These are phyloP conservation scores for Fomitopsis betulina DNA, from an alignment of 1,284 basidiomycete genomes.

Conservation along the genomic window DNA sequence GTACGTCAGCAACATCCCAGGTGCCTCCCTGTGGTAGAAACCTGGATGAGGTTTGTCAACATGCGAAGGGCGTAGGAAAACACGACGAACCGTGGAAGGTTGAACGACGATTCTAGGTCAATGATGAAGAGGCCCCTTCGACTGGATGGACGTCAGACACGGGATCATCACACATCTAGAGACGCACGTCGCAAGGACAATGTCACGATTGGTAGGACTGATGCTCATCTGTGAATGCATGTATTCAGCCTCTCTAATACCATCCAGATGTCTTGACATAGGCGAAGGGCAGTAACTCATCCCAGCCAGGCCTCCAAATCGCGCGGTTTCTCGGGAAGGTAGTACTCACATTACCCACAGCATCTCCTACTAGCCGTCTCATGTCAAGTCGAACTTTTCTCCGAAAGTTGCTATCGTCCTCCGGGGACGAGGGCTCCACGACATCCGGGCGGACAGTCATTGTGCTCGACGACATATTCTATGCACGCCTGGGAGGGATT, in stretches of 20 bases:
- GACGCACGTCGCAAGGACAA: constrained; percentile 75
- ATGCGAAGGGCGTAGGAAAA: constrained; percentile 33
- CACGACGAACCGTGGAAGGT: constrained; percentile 73
- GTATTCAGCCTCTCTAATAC: not conserved
- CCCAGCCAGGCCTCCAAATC: too few species aligned
- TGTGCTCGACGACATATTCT: constrained; percentile 1
- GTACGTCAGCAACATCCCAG: constrained; percentile 95
- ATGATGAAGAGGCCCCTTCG: constrained; percentile 96
- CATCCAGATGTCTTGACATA: not conserved
- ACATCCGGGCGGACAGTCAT: not conserved
- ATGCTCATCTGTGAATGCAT: constrained; percentile 65
- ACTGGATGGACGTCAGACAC: constrained; percentile 31
- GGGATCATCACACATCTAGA: not conserved
- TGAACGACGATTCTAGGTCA: constrained; percentile 84
- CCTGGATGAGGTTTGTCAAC: constrained; percentile 66
- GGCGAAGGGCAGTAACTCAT: not conserved
- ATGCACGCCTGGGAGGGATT: not conserved
- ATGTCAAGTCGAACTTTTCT: constrained; percentile 68
- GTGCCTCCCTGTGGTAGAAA: constrained; percentile 90
- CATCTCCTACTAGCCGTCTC: constrained; percentile 73
- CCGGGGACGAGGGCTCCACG: constrained; percentile 4
- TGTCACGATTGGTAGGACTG: constrained; percentile 72
- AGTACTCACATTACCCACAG: constrained; percentile 69
- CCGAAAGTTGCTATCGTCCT: constrained; percentile 45
- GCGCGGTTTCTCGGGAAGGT: not conserved